These are phyloP conservation scores for Colletotrichum gigasporum DNA, from an alignment of 2,329 filamentous ascomycete genomes.

Conservation along the genomic window DNA sequence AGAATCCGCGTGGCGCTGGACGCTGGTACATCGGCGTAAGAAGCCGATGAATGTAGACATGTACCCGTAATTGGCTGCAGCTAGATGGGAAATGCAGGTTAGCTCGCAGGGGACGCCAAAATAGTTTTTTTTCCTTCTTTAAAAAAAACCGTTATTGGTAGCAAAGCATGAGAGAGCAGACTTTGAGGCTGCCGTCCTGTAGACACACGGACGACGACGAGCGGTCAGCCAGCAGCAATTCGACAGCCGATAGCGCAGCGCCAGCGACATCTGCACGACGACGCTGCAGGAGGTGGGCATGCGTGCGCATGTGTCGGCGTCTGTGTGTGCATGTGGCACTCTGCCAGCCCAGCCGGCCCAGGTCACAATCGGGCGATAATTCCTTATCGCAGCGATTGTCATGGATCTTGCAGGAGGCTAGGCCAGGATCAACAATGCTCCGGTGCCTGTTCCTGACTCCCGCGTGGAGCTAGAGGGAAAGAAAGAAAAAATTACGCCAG, in stretches of 20 bases:
- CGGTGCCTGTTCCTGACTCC: constrained; percentile 16
- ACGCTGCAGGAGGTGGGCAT: constrained; percentile 3
- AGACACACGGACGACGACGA: background rate
- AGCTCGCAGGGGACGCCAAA: too few relatives aligned
- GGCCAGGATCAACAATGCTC: constrained; percentile 10
- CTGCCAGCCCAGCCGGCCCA: background rate
- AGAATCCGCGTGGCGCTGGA: too few relatives aligned
- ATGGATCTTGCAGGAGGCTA: background rate
- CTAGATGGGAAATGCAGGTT: too few relatives aligned
- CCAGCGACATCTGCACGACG: background rate
- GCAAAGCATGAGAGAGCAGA: background rate
- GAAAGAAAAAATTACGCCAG: constrained; percentile 14
- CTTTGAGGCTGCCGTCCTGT: background rate
- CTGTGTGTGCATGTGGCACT: constrained; percentile 13
- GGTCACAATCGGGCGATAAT: background rate
- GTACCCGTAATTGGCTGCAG: too few relatives aligned
- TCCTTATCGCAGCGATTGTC: constrained; percentile 14
- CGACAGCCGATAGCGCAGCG: background rate
- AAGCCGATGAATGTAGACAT: too few relatives aligned
- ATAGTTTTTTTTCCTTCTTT: too few relatives aligned
- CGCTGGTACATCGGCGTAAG: too few relatives aligned
- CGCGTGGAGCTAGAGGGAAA: constrained; percentile 9
- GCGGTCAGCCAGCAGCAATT: constrained; percentile 11
- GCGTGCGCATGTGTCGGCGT: background rate
- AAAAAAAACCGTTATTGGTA: too few relatives aligned